These are phyloP conservation scores for Sarocladiaceae sp. DNA, from an alignment of 2,329 filamentous ascomycete genomes.

Conservation along the genomic window DNA sequence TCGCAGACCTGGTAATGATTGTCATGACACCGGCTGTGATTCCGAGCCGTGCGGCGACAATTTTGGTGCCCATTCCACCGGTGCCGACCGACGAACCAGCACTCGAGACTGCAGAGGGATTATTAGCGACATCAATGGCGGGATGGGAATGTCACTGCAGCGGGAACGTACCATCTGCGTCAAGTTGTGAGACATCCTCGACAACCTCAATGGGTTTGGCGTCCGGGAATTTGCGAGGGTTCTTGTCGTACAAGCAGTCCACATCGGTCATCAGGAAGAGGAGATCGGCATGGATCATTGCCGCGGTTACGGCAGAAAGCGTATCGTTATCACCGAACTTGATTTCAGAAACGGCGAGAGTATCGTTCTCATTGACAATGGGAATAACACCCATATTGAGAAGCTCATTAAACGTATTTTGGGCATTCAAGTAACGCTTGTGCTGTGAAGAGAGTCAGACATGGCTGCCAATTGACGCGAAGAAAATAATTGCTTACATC, in stretches of 20 bases:
- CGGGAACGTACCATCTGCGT: constrained; percentile 61
- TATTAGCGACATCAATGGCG: neutral
- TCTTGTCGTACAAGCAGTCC: constrained; percentile 94
- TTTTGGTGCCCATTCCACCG: constrained; percentile 96
- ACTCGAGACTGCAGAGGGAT: constrained; percentile 59
- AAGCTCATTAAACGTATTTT: constrained; percentile 87
- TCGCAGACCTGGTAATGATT: constrained; percentile 89
- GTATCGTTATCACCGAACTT: constrained; percentile 99
- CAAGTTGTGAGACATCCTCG: constrained; percentile 74
- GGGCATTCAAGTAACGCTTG: constrained; percentile 91
- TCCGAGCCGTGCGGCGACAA: constrained; percentile 83
- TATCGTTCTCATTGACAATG: constrained; percentile 99
- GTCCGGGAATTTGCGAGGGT: constrained; percentile 77
- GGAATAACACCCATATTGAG: constrained; percentile 94
- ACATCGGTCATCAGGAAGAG: constrained; percentile 99
- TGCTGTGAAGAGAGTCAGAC: constrained; percentile 40
- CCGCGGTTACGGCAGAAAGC: constrained; percentile 89
- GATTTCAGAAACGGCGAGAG: constrained; percentile 92
- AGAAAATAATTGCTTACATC: constrained; percentile 52
- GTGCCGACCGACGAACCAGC: constrained; percentile 86
- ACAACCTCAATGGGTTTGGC: constrained; percentile 89
- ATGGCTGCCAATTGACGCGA: constrained; percentile 10
- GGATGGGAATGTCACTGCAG: neutral
- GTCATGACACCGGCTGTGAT: constrained; percentile 94
- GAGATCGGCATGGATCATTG: constrained; percentile 94